phyloP scores from a whole-genome alignment of 176 grass and related monocot species.

The Leersia perrieri region DNA sequence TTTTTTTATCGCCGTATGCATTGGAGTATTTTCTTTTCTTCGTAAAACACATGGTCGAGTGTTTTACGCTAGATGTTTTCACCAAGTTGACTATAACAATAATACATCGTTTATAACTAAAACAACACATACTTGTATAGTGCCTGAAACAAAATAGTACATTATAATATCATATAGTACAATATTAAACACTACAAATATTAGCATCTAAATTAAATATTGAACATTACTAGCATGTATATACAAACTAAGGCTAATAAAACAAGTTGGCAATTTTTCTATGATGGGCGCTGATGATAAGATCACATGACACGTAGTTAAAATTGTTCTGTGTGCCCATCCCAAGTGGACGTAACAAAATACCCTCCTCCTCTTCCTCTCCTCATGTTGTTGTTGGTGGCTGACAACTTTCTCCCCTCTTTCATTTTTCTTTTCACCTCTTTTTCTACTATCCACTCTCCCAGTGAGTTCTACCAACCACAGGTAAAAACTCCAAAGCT shows the following conservation, averaged over 20 bases:
- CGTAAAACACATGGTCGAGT: not conserved
- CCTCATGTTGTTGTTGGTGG: not conserved
- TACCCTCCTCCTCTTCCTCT: no score
- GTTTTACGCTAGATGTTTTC: not conserved
- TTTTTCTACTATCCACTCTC: not conserved
- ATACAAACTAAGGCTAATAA: not conserved
- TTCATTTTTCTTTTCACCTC: not conserved
- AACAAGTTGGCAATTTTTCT: not conserved
- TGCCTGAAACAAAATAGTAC: no score
- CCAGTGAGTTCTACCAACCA: constrained; percentile 26
- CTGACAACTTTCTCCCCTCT: constrained; percentile 30
- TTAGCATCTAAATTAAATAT: not conserved
- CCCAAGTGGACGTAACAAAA: constrained; percentile 30
- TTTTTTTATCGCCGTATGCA: not conserved
- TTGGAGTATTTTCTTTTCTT: not conserved
- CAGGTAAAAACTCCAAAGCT: constrained; percentile 23
- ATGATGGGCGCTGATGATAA: not conserved
- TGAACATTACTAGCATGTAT: no score
- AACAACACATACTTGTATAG: no score
- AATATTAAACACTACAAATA: no score
- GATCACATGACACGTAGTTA: not conserved
- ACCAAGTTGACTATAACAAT: not conserved
- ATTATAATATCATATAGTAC: no score
- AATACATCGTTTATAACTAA: no score
- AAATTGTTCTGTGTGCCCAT: not conserved